Evolutionary conservation across 805 yeast species (phyloP).

Genomic region (Maudiozyma bulderi): DNA sequence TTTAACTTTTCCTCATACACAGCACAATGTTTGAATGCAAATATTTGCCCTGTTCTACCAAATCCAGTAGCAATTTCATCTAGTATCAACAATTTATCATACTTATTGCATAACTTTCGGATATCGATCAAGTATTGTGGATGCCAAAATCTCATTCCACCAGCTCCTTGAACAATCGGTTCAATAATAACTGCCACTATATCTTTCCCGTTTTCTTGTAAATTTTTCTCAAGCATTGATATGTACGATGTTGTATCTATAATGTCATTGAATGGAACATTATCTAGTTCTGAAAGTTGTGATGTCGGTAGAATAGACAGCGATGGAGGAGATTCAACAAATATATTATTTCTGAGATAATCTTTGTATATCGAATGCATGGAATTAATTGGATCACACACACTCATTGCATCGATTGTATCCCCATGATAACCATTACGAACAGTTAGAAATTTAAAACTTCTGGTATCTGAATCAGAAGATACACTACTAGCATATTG

Average conservation of each 20-base stretch:
- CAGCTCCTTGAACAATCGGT: constrained; percentile 34
- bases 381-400: constrained; percentile 27
- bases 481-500: constrained; percentile 19
- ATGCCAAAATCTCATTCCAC: constrained; percentile 30
- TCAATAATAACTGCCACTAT: constrained; percentile 32
- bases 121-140: constrained; percentile 28
- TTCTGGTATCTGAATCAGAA: constrained; percentile 16
- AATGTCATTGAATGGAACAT: background rate
- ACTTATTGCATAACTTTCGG: constrained; percentile 26
- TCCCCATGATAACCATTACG: constrained; percentile 33
- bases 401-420: constrained; percentile 33
- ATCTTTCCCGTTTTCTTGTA: constrained; percentile 23
- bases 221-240: constrained; percentile 20
- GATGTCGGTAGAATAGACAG: constrained; percentile 1
- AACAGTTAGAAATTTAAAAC: constrained; percentile 24
- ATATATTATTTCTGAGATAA: constrained; percentile 24
- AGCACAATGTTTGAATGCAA: constrained; percentile 29
- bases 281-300: background rate
- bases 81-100: constrained; percentile 20
- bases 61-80: constrained; percentile 33
- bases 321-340: constrained; percentile 20
- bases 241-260: constrained; percentile 13
- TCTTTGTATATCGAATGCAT: constrained; percentile 28
- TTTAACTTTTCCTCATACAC: constrained; percentile 7
- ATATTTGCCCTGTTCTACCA: constrained; percentile 30